phyloP scores from a whole-genome alignment of 352 stramenopile species.

The Thalassiosira hispida region DNA sequence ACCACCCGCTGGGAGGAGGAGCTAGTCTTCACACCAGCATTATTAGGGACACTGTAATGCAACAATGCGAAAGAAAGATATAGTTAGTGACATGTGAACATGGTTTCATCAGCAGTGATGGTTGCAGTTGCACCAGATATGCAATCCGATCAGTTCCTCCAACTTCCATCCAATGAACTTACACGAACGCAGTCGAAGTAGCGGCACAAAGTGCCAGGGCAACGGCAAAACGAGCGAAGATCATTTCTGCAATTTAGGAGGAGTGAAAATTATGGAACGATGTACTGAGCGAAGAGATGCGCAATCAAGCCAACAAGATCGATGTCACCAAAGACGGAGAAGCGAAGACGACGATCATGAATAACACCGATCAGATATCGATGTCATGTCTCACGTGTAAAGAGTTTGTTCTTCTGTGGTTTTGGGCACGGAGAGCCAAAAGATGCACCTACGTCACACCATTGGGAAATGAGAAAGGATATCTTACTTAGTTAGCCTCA shows the following conservation, averaged over 20 bases:
- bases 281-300: no score
- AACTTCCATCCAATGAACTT: slow-evolving; percentile 39
- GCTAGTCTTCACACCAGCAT: slow-evolving; percentile 13
- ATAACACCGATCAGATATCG: no score
- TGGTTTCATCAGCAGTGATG: background rate
- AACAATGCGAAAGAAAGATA: slow-evolving; percentile 9
- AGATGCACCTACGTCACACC: no score
- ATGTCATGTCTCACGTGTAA: no score
- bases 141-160: background rate
- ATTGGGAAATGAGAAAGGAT: no score
- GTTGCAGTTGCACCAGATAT: background rate
- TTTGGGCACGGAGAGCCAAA: no score
- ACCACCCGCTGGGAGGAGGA: slow-evolving; percentile 1
- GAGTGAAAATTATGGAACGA: background rate
- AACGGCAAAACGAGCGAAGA: slow-evolving; percentile 51
- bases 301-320: no score
- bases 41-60: slow-evolving; percentile 7
- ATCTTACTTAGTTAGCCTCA: no score
- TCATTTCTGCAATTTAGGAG: slow-evolving; percentile 20
- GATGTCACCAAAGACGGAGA: no score
- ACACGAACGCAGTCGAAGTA: slow-evolving; percentile 70
- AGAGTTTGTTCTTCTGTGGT: no score
- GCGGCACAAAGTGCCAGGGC: slow-evolving; percentile 59
- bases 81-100: background rate
- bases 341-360: no score